A percentile compares a stretch with the other conserved stretches of the same genome.
phyloP scores from a whole-genome alignment of 176 grass and related monocot species.

The Carex pumila region DNA sequence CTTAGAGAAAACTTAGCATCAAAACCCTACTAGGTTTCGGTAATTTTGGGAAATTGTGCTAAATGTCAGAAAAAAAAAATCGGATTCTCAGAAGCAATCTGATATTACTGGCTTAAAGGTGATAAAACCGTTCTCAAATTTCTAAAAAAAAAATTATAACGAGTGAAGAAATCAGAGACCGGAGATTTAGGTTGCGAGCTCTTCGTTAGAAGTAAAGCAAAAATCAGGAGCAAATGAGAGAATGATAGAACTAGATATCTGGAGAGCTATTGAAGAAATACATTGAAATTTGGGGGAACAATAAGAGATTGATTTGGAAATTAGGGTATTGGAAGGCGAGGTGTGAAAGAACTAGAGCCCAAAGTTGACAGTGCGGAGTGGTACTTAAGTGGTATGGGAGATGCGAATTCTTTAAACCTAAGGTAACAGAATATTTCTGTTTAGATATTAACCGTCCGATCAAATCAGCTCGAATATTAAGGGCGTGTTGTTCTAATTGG shows the following conservation, averaged over 20 bases:
- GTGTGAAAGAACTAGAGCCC: not conserved
- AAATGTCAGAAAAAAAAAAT: not conserved
- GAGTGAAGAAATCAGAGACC: not conserved
- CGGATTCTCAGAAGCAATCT: not conserved
- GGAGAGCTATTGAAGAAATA: not conserved
- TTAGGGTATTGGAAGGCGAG: not conserved
- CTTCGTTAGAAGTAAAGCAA: not conserved
- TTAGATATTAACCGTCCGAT: no score
- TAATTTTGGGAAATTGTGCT: not conserved
- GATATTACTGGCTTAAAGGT: not conserved
- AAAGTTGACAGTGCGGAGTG: not conserved
- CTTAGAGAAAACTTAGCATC: not conserved
- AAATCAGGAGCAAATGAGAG: not conserved
- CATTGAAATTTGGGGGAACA: not conserved
- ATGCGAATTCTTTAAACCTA: no score
- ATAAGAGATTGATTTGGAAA: slow-evolving; percentile 3
- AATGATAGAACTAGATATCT: not conserved
- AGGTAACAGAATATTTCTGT: no score
- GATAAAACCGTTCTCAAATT: not conserved
- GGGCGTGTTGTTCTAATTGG: no score
- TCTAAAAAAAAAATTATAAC: not conserved
- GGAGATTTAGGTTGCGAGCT: not conserved
- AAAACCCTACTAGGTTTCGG: not conserved
- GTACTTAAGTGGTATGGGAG: not conserved
- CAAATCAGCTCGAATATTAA: no score